Conservation (phyloP, 345 rosid genomes). For the Trapa incisa region DNA sequence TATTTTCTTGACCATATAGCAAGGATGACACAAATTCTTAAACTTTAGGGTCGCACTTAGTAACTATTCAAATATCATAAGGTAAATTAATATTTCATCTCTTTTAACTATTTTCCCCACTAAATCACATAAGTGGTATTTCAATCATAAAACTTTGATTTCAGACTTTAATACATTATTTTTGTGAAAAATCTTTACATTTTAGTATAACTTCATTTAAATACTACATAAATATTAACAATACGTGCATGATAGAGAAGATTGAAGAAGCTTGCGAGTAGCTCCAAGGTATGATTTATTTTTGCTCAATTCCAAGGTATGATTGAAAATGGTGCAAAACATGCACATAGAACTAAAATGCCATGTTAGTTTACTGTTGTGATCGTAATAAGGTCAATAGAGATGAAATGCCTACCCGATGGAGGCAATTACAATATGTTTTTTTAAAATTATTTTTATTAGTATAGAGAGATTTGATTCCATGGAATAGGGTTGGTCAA, state of each 20-base stretch:
- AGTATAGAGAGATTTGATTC: conserved; percentile 69
- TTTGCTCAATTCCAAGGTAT: conserved; percentile 25
- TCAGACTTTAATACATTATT: too few relatives aligned
- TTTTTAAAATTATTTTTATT: conserved; percentile 51
- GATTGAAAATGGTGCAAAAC: conserved; percentile 34
- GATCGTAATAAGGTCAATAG: conserved; percentile 65
- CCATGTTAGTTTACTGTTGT: conserved; percentile 63
- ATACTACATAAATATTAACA: conserved; percentile 29
- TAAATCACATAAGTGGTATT: too few relatives aligned
- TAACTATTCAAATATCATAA: background rate
- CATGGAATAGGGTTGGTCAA: conserved; percentile 49
- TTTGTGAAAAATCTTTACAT: too few relatives aligned
- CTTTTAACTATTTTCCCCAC: background rate
- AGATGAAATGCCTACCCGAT: conserved; percentile 42
- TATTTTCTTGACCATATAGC: too few relatives aligned
- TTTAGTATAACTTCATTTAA: too few relatives aligned
- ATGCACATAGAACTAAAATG: conserved; percentile 77
- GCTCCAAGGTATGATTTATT: conserved; percentile 47
- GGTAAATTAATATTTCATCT: background rate
- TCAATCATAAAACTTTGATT: too few relatives aligned
- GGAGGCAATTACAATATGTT: conserved; percentile 73
- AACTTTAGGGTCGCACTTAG: background rate
- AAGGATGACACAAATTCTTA: background rate
- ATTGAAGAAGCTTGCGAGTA: conserved; percentile 60
- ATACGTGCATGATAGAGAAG: conserved; percentile 50